These are phyloP conservation scores for Suhomyces bolitotheri DNA, from an alignment of 1,139 yeast genomes.

Conservation along the genomic window DNA sequence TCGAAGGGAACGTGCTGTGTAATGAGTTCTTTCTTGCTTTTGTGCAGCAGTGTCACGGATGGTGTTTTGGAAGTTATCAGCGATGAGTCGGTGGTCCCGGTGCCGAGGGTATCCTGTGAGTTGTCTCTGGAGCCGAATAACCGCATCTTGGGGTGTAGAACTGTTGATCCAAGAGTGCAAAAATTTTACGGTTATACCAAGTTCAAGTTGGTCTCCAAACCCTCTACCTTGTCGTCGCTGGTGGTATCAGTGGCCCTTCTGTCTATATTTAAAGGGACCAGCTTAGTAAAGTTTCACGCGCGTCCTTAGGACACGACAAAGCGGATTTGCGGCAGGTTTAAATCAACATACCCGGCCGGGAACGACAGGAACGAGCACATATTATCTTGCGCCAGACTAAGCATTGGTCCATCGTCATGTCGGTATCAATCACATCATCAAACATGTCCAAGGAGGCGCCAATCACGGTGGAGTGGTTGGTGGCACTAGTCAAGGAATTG, in stretches of 20 bases:
- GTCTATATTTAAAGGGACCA: no score
- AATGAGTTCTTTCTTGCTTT: conserved; percentile 20
- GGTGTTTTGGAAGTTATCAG: conserved; percentile 11
- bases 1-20: conserved; percentile 45
- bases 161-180: background rate
- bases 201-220: no score
- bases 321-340: no score
- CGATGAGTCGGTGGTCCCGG: conserved; percentile 5
- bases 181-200: background rate
- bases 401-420: no score
- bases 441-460: conserved; percentile 14
- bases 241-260: no score
- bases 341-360: no score
- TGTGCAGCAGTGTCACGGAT: conserved; percentile 8
- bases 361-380: no score
- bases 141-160: conserved; percentile 2
- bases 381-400: no score
- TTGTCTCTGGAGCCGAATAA: conserved; percentile 8
- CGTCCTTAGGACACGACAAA: conserved; percentile 4
- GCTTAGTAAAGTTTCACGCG: no score
- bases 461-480: conserved; percentile 9
- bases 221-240: no score
- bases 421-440: conserved; percentile 6
- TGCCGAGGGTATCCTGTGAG: conserved; percentile 4
- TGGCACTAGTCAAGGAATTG: conserved; percentile 6